A percentile compares a stretch with the other conserved stretches of the same genome.
Evolutionary conservation across 768 basidiomycete species (phyloP).

Genomic region (Boletus rex-veris): DNA sequence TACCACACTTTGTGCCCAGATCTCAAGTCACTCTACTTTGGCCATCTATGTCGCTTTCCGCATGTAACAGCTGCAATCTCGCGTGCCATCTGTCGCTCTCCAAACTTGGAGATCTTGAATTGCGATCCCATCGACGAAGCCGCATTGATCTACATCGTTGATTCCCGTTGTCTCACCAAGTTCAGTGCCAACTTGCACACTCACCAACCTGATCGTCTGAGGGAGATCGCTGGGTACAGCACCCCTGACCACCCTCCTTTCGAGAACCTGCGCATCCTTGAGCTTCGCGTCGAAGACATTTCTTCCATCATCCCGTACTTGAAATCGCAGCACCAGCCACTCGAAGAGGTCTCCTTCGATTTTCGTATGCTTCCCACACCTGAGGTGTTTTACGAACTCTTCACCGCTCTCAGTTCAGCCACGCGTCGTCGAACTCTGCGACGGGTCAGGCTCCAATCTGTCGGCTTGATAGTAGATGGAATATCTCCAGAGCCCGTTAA

Average conservation of each 20-base stretch:
- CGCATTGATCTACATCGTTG: not conserved
- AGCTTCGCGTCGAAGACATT: not conserved
- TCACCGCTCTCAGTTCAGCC: not conserved
- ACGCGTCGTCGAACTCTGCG: not conserved
- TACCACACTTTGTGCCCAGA: slow-evolving; percentile 3
- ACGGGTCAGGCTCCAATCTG: not conserved
- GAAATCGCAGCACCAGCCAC: slow-evolving; percentile 2
- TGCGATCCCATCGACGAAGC: slow-evolving; percentile 1
- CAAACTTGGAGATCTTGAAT: not conserved
- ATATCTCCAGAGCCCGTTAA: not conserved
- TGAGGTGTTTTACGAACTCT: slow-evolving; percentile 2
- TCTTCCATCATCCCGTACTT: slow-evolving; percentile 5
- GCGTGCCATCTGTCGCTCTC: slow-evolving; percentile 1
- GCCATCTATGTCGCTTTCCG: not conserved
- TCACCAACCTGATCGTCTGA: not conserved
- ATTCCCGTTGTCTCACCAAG: not conserved
- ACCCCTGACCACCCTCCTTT: not conserved
- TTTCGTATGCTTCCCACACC: not conserved
- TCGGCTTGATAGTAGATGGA: not conserved
- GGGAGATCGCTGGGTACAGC: not conserved
- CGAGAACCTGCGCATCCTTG: slow-evolving; percentile 5
- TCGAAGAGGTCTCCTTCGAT: slow-evolving; percentile 1
- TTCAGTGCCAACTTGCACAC: not conserved
- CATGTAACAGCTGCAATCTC: not conserved
- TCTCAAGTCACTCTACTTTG: slow-evolving; percentile 5